Conservation (phyloP, 495 filamentous ascomycete genomes). For the Penicillium fimorum region DNA sequence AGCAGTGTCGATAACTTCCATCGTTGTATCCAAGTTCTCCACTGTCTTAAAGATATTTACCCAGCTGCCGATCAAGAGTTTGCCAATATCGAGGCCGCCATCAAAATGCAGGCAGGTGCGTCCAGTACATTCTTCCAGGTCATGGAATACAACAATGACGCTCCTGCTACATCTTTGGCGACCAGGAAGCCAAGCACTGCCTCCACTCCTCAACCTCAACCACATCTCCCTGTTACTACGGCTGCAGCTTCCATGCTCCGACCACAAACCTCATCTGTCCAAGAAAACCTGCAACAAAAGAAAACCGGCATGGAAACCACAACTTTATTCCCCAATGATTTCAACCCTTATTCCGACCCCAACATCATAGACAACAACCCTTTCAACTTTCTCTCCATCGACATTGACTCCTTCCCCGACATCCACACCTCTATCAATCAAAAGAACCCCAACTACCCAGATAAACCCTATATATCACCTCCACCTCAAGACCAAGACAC, state of each 20-base stretch:
- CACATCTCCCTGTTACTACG: not conserved
- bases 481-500: conserved; percentile 20
- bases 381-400: conserved; percentile 26
- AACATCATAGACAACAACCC: conserved; percentile 16
- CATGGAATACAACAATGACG: conserved; percentile 35
- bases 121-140: conserved; percentile 36
- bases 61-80: conserved; percentile 78
- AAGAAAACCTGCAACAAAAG: conserved; percentile 3
- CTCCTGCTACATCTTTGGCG: conserved; percentile 13
- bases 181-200: conserved; percentile 22
- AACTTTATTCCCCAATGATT: conserved; percentile 27
- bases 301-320: conserved; percentile 8
- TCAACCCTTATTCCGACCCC: conserved; percentile 27
- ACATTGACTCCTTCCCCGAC: conserved; percentile 31
- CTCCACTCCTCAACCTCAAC: conserved; percentile 11
- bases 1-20: conserved; percentile 69
- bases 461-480: conserved; percentile 13
- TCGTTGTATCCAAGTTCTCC: conserved; percentile 76
- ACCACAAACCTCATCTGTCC: conserved; percentile 2
- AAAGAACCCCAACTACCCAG: not conserved
- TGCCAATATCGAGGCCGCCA: conserved; percentile 76
- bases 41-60: conserved; percentile 75
- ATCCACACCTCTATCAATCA: conserved; percentile 8
- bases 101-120: conserved; percentile 50
- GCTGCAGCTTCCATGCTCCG: not conserved